Percentiles rank a stretch among this genome's conserved stretches.
These are phyloP conservation scores for Scutellaria minor DNA, from an alignment of 257 asterid species.

Conservation along the genomic window DNA sequence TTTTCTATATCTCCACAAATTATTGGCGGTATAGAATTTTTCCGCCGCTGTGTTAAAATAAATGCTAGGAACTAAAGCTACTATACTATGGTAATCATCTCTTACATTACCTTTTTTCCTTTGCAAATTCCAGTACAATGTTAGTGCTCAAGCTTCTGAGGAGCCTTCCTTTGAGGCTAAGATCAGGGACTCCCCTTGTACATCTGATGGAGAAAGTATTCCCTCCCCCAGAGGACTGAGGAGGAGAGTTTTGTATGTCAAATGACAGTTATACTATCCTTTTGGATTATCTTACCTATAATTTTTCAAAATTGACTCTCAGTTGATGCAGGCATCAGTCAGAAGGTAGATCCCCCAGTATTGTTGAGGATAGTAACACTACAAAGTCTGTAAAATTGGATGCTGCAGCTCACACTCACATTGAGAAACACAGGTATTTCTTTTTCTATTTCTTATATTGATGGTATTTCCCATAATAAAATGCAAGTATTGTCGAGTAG, in stretches of 20 bases:
- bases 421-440: slow-evolving; percentile 79
- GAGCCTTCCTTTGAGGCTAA: slow-evolving; percentile 48
- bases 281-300: background rate
- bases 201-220: slow-evolving; percentile 49
- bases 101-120: slow-evolving; percentile 25
- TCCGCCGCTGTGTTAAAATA: background rate
- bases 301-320: slow-evolving; percentile 33
- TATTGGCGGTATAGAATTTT: background rate
- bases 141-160: slow-evolving; percentile 43
- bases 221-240: slow-evolving; percentile 73
- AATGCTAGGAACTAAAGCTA: background rate
- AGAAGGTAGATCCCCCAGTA: slow-evolving; percentile 50
- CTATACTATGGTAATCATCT: background rate
- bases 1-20: background rate
- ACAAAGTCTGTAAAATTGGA: slow-evolving; percentile 72
- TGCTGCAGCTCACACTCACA: slow-evolving; percentile 72
- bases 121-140: slow-evolving; percentile 44
- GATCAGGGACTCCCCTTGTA: slow-evolving; percentile 47
- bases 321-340: slow-evolving; percentile 56
- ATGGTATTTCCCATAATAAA: background rate
- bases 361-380: slow-evolving; percentile 47
- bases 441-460: slow-evolving; percentile 14
- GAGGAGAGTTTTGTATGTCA: slow-evolving; percentile 71
- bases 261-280: slow-evolving; percentile 8
- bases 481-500: background rate